Evolutionary conservation across 2,329 filamentous ascomycete species (phyloP), one percentile per base, ranked within the genome.

Genomic region (Neonectria faginata): DNA sequence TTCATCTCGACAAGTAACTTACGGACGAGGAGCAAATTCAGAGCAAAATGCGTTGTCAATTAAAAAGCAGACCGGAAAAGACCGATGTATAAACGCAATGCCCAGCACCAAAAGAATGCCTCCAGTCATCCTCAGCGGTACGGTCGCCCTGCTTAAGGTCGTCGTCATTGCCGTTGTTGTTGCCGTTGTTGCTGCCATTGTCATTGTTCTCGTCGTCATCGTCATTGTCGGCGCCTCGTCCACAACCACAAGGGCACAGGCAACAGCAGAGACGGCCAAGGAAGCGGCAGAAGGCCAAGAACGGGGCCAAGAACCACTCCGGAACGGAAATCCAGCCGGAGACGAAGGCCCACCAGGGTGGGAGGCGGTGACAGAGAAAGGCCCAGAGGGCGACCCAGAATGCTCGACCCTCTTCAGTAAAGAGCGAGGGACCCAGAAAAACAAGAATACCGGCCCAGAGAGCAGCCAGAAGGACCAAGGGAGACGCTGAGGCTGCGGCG

Each of bases 391-490:
- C 42, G 1, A 45, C 42, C 42, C 42, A 45, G 42, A 45, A 45
- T 4, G 42, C 42, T 18, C 42, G 22, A 9, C 42, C 42, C 18
- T 45, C 6, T 6, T 45, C 42, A 3, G 42, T 45, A 18, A 45
- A 45, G 42, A 45, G 11, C n/a, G 42, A 45, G 42, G 42, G 18
- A 45, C n/a, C 18, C 20, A 45, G 42, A 25, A 45, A 45, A 18
- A 45, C 42, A 18, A 45, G 42, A 18, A 45, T 20, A 12, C 7
- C 18, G 3, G 42, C 42, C 42, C 42, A 45, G 42, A 45, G 5
- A 22, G 42, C n/a, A 45, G 42, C 42, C 42, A 45, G 42, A 45
- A 18, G n/a, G 20, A 45, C 42, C 42, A 18, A 45, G 18, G 42
- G 42, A 45, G 42, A 45, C 42, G 42, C 12, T 2, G 42, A 25